Evolutionary conservation across 805 yeast species (phyloP).

Genomic region (Kazachstania africana): DNA sequence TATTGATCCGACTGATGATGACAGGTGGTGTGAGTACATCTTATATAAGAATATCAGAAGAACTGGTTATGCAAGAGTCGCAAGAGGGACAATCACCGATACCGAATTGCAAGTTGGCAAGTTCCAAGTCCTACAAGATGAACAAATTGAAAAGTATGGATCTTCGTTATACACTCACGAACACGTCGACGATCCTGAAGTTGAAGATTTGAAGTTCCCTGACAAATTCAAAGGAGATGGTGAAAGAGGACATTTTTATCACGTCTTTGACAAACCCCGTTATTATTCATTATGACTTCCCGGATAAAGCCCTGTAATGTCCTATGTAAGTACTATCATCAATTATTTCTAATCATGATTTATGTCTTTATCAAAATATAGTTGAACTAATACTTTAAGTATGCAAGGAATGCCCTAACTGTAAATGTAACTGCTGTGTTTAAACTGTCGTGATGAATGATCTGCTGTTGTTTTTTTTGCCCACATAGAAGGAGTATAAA

Average conservation of each 20-base stretch:
- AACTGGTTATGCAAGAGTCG: conserved; percentile 86
- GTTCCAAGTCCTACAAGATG: conserved; percentile 45
- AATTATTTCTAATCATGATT: too few relatives aligned
- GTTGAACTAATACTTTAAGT: too few relatives aligned
- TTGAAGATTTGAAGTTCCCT: conserved; percentile 65
- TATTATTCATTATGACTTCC: too few relatives aligned
- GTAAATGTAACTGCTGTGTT: too few relatives aligned
- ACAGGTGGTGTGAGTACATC: conserved; percentile 97
- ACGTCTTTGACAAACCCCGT: conserved; percentile 90
- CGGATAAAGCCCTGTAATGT: too few relatives aligned
- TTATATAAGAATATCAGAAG: conserved; percentile 77
- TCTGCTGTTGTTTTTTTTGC: too few relatives aligned
- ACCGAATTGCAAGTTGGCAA: conserved; percentile 95
- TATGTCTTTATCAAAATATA: neutral
- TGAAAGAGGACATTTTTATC: conserved; percentile 85
- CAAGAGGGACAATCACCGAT: conserved; percentile 89
- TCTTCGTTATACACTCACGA: conserved; percentile 41
- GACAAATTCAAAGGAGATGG: conserved; percentile 75
- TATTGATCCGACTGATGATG: conserved; percentile 88
- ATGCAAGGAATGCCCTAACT: too few relatives aligned
- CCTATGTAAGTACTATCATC: too few relatives aligned
- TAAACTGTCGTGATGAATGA: too few relatives aligned
- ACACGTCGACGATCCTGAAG: conserved; percentile 39
- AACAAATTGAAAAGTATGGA: conserved; percentile 22
- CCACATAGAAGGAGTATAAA: too few relatives aligned